Conservation (phyloP, 148 eudicot species). For the Drosera capensis region DNA sequence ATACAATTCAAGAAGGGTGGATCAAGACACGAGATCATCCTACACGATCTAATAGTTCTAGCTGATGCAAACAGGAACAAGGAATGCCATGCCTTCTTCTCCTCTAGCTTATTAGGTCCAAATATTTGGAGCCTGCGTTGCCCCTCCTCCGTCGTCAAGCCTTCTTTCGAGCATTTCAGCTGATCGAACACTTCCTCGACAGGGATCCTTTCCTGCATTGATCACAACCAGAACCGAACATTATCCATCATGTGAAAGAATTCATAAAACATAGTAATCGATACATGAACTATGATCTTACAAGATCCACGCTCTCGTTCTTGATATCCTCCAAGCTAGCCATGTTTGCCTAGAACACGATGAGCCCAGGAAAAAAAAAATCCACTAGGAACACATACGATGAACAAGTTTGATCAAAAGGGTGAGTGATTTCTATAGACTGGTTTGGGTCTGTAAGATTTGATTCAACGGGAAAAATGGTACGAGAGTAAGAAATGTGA, state of each 20-base stretch:
- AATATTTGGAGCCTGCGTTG: constrained; percentile 30
- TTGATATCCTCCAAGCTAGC: constrained; percentile 31
- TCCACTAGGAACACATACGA: no score
- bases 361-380: no score
- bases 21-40: background rate
- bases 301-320: constrained; percentile 59
- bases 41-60: background rate
- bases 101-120: constrained; percentile 73
- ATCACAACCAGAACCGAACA: background rate
- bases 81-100: constrained; percentile 33
- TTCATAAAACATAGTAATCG: background rate
- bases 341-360: no score
- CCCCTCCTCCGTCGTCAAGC: constrained; percentile 41
- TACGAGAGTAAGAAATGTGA: no score
- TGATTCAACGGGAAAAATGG: no score
- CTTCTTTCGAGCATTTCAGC: constrained; percentile 36
- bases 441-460: no score
- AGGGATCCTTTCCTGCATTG: constrained; percentile 44
- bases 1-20: background rate
- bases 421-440: no score
- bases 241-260: background rate
- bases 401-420: no score
- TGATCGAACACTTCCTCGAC: constrained; percentile 46
- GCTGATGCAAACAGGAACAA: no score
- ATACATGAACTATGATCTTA: constrained; percentile 10